Percentiles rank a stretch among this genome's conserved stretches.
Conservation (phyloP, 2,329 filamentous ascomycete genomes). For the Xylariaceae sp. region DNA sequence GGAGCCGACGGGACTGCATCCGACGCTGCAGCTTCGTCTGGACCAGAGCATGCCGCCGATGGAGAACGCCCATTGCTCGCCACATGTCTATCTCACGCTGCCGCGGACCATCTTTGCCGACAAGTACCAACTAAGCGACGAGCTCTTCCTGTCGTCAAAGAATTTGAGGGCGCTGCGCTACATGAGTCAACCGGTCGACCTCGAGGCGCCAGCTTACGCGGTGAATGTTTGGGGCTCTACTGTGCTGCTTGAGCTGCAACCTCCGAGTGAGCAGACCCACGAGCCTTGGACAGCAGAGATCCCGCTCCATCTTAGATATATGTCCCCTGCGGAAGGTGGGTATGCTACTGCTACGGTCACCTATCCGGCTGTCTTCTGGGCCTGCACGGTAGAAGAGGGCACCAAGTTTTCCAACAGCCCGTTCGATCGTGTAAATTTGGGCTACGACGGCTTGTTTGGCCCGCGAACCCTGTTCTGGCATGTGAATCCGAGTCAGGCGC, state of each 20-base stretch:
- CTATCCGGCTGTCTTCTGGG: conserved; percentile 85
- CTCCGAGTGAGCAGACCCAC: conserved; percentile 34
- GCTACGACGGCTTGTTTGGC: conserved; percentile 76
- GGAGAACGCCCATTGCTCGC: conserved; percentile 54
- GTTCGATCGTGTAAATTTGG: conserved; percentile 78
- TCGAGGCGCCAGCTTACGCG: conserved; percentile 83
- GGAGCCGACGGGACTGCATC: conserved; percentile 75
- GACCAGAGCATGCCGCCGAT: conserved; percentile 42
- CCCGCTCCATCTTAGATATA: conserved; percentile 80
- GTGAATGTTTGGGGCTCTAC: conserved; percentile 71
- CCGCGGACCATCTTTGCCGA: conserved; percentile 79
- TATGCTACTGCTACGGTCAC: conserved; percentile 54
- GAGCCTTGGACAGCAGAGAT: conserved; percentile 59
- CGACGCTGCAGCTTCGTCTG: conserved; percentile 64
- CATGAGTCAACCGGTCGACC: conserved; percentile 70
- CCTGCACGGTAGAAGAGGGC: conserved; percentile 61
- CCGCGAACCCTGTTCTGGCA: conserved; percentile 79
- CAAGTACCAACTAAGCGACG: conserved; percentile 72
- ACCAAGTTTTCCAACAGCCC: conserved; percentile 68
- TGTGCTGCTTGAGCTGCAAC: conserved; percentile 65
- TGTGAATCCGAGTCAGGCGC: conserved; percentile 43
- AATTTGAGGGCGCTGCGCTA: conserved; percentile 63
- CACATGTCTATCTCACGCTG: conserved; percentile 76
- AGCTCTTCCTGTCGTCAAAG: conserved; percentile 72
- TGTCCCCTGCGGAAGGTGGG: conserved; percentile 53